Conservation (phyloP, 805 yeast genomes). For the Limtongozyma cylindracea region DNA sequence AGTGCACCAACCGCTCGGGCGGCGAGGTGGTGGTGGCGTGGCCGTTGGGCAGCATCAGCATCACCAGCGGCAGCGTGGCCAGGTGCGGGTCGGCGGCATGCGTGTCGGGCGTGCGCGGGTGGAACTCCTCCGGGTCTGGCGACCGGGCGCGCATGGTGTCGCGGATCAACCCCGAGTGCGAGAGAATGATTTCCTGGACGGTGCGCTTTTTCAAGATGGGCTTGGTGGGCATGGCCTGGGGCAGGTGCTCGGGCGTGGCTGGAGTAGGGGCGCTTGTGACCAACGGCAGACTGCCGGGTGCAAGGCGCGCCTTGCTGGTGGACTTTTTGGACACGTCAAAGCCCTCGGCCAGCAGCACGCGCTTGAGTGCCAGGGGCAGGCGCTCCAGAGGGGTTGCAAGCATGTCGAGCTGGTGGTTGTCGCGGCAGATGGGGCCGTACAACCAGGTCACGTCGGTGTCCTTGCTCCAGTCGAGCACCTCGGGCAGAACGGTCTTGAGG, state of each 20-base stretch:
- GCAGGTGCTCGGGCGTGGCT: no score
- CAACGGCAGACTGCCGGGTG: no score
- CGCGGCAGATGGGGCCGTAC: slow-evolving; percentile 58
- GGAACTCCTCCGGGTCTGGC: slow-evolving; percentile 4
- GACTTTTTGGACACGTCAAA: slow-evolving; percentile 13
- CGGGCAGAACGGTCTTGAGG: slow-evolving; percentile 66
- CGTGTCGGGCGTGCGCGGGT: slow-evolving; percentile 4
- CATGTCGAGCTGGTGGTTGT: slow-evolving; percentile 4
- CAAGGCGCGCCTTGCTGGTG: no score
- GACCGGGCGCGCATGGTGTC: slow-evolving; percentile 8
- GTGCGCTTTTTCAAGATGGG: slow-evolving; percentile 79
- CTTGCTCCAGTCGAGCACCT: slow-evolving; percentile 84
- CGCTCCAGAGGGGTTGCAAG: no score
- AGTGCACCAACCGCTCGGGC: slow-evolving; percentile 53
- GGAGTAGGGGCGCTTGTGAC: no score
- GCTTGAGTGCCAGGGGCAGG: no score
- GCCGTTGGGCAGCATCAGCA: not conserved
- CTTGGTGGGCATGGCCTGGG: slow-evolving; percentile 21
- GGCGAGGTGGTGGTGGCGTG: no score
- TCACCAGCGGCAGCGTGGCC: no score
- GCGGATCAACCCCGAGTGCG: slow-evolving; percentile 19
- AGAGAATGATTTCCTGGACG: slow-evolving; percentile 55
- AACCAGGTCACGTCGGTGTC: slow-evolving; percentile 96
- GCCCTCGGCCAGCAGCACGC: slow-evolving; percentile 18
- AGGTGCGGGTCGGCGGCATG: slow-evolving; percentile 2